Evolutionary conservation across 1,139 yeast species (phyloP), one percentile per base, ranked within the genome.

Genomic region (Eremothecium sinecaudum): DNA sequence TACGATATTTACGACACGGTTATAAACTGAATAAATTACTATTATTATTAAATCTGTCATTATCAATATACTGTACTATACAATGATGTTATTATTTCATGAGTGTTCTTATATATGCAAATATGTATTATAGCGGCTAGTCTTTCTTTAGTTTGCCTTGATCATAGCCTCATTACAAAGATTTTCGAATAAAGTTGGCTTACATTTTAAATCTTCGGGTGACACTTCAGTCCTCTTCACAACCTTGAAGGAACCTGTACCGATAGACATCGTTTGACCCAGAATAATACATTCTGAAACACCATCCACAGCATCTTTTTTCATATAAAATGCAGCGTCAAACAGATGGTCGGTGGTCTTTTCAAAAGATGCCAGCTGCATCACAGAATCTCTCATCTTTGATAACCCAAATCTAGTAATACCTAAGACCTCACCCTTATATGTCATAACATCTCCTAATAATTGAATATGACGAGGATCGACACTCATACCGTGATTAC

Each of bases 401-500:
- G 96, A 87, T 49, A 92, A 69, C 47, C 99, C 99, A 53, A 92
- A 92, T 62, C 99, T 73, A 3, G 99, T 92, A 55, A 92, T 92
- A 61, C 99, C 98, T 50, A 92, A 69, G 5, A 92, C 94, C 57
- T 92, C 98, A 40, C 99, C 99, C 64, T 90, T 92, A 60, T 84
- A 92, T 0, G 97, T 84, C 99, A 92, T 92, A 38, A 92, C 98
- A 59, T 92, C 99, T 44, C 98, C 98, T 44, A 92, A 66, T 34
- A 92, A 66, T 64, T 90, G 98, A 58, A 92, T 86, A 63, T 92
- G 99, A 68, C 99, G 94, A 43, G 98, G 98, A 67, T 92, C 99
- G 38, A 92, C 97, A 59, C 94, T 83, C 98, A 92, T 92, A 62
- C 98, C 98, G 68, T 92, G 98, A 61, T 86, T 84, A 60, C 94